phyloP scores from a whole-genome alignment of 768 basidiomycete genomes.

The Podaxis sp. region DNA sequence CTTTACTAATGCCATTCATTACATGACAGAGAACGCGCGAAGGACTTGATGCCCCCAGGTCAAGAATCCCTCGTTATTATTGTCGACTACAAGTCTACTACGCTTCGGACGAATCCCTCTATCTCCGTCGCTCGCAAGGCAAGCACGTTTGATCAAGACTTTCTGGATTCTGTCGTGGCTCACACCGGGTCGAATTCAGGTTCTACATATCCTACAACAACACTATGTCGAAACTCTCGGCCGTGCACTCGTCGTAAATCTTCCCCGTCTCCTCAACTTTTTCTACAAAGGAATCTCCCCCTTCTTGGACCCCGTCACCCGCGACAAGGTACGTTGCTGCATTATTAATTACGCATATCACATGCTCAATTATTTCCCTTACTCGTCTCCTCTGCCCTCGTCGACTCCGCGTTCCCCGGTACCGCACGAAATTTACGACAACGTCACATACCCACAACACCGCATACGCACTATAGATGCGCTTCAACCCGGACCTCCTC shows the following conservation, averaged over 20 bases:
- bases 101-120: conserved; percentile 80
- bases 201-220: conserved; percentile 77
- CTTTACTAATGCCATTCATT: background rate
- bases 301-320: conserved; percentile 84
- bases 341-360: background rate
- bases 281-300: conserved; percentile 85
- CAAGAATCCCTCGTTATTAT: conserved; percentile 83
- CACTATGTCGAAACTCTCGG: conserved; percentile 91
- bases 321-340: conserved; percentile 63
- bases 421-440: background rate
- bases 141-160: conserved; percentile 1
- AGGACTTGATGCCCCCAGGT: conserved; percentile 83
- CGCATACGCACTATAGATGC: conserved; percentile 50
- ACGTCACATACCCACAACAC: background rate
- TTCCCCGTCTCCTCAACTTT: conserved; percentile 70
- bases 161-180: background rate
- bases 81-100: conserved; percentile 83
- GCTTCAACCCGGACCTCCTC: conserved; percentile 80
- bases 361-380: background rate
- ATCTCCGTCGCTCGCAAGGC: conserved; percentile 77
- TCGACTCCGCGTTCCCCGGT: background rate
- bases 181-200: conserved; percentile 30
- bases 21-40: conserved; percentile 73
- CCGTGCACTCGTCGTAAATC: conserved; percentile 78
- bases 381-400: background rate